Conservation (phyloP, 2,329 filamentous ascomycete genomes). For the Penicillium olsonii region DNA sequence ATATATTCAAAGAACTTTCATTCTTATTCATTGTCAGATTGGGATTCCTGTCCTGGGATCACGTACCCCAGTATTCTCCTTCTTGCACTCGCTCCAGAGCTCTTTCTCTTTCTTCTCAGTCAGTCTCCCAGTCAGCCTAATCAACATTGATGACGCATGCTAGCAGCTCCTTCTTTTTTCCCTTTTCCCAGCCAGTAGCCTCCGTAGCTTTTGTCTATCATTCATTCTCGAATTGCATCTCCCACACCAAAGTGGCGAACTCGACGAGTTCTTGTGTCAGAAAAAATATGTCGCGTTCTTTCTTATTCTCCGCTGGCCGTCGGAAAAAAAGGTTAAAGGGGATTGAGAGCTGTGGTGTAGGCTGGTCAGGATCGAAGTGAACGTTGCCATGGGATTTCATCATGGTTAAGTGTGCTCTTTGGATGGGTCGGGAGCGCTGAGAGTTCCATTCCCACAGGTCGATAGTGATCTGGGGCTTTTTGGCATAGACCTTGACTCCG, state of each 20-base stretch:
- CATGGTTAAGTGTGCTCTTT: background rate
- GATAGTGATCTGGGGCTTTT: background rate
- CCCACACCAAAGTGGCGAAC: slow-evolving; percentile 4
- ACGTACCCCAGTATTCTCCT: too few relatives aligned
- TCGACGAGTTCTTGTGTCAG: slow-evolving; percentile 3
- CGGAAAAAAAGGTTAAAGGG: slow-evolving; percentile 4
- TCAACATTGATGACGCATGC: too few relatives aligned
- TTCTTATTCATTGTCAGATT: too few relatives aligned
- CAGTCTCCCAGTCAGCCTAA: too few relatives aligned
- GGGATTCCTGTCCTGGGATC: too few relatives aligned
- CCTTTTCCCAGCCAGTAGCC: too few relatives aligned
- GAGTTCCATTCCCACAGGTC: slow-evolving; percentile 2
- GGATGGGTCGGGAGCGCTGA: background rate
- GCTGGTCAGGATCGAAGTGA: background rate
- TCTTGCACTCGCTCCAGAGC: too few relatives aligned
- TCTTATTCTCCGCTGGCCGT: background rate
- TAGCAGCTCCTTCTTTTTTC: too few relatives aligned
- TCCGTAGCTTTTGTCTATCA: too few relatives aligned
- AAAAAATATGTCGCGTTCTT: slow-evolving; percentile 2
- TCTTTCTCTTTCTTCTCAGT: too few relatives aligned
- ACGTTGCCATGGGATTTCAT: background rate
- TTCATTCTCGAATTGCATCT: slow-evolving; percentile 5
- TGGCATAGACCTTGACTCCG: background rate
- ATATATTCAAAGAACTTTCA: too few relatives aligned
- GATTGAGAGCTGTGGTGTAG: background rate